A percentile compares a stretch with the other conserved stretches of the same genome.
These are phyloP conservation scores for Alloascoidea hylecoeti DNA, from an alignment of 805 yeast species.

Conservation along the genomic window DNA sequence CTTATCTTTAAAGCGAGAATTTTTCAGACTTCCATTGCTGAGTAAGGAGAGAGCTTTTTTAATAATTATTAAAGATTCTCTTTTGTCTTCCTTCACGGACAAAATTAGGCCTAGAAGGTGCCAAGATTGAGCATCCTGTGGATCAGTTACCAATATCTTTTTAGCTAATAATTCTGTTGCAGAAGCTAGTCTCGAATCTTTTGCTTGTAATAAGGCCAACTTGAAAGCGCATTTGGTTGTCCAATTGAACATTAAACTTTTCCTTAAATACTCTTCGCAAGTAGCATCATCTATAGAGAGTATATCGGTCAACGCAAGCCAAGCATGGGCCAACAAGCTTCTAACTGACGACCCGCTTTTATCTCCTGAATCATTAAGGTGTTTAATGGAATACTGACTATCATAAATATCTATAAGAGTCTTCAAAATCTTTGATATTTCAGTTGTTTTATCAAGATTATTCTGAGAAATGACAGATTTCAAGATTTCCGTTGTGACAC, in stretches of 20 bases:
- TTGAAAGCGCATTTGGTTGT: conserved; percentile 8
- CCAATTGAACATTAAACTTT: conserved; percentile 6
- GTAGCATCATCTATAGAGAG: conserved; percentile 6
- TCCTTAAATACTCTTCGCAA: conserved; percentile 6
- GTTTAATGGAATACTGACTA: not conserved
- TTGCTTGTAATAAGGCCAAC: conserved; percentile 16
- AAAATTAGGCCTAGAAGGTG: conserved; percentile 52
- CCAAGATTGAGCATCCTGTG: conserved; percentile 48
- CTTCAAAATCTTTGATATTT: conserved; percentile 4
- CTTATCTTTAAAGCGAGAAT: conserved; percentile 21
- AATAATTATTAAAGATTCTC: conserved; percentile 41
- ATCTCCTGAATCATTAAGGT: not conserved
- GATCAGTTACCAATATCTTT: conserved; percentile 18
- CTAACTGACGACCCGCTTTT: not conserved
- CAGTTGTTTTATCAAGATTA: conserved; percentile 6
- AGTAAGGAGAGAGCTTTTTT: conserved; percentile 31
- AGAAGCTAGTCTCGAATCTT: conserved; percentile 8
- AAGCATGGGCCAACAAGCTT: not conserved
- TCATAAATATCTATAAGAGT: not conserved
- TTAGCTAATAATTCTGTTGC: conserved; percentile 14
- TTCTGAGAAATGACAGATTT: conserved; percentile 7
- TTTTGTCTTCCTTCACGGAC: conserved; percentile 43
- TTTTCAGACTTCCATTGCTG: conserved; percentile 6
- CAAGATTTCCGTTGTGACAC: conserved; percentile 10
- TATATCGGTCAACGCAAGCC: conserved; percentile 6